These are phyloP conservation scores for Gyrodon lividus DNA, from an alignment of 768 basidiomycete species.

Conservation along the genomic window DNA sequence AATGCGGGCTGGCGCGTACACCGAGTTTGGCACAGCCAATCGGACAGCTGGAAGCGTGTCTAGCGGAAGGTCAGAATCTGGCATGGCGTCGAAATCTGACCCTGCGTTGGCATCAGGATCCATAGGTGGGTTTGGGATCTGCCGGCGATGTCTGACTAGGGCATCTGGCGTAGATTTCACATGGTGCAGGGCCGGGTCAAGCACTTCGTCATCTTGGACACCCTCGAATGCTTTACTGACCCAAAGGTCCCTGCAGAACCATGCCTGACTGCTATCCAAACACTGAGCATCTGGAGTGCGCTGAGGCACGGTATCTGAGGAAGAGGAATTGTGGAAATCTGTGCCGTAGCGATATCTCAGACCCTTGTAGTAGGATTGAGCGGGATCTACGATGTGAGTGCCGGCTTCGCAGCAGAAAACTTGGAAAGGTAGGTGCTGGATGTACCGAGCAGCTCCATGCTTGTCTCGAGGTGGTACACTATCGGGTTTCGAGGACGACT, in stretches of 20 bases:
- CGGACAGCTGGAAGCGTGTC: constrained; percentile 31
- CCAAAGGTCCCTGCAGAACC: constrained; percentile 99
- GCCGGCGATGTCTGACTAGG: constrained; percentile 32
- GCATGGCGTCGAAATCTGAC: constrained; percentile 87
- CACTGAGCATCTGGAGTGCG: constrained; percentile 83
- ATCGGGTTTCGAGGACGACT: constrained; percentile 86
- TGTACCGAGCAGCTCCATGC: constrained; percentile 78
- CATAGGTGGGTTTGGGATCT: constrained; percentile 27
- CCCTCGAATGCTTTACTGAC: constrained; percentile 80
- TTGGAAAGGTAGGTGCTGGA: constrained; percentile 93
- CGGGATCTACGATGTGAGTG: constrained; percentile 94
- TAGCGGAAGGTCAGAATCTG: constrained; percentile 49
- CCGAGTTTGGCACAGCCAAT: constrained; percentile 80
- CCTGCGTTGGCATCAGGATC: constrained; percentile 83
- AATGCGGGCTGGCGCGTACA: constrained; percentile 86
- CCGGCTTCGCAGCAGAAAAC: constrained; percentile 99
- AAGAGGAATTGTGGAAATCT: constrained; percentile 79
- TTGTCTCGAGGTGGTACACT: constrained; percentile 91
- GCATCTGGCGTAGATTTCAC: constrained; percentile 15
- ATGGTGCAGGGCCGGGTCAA: constrained; percentile 15
- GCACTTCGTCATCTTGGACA: constrained; percentile 51
- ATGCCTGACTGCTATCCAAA: constrained; percentile 94
- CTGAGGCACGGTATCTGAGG: constrained; percentile 48
- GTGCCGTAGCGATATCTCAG: constrained; percentile 80
- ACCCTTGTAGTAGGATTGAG: constrained; percentile 92